phyloP scores from a whole-genome alignment of 257 asterid species.

The Nicotiana otophora region DNA sequence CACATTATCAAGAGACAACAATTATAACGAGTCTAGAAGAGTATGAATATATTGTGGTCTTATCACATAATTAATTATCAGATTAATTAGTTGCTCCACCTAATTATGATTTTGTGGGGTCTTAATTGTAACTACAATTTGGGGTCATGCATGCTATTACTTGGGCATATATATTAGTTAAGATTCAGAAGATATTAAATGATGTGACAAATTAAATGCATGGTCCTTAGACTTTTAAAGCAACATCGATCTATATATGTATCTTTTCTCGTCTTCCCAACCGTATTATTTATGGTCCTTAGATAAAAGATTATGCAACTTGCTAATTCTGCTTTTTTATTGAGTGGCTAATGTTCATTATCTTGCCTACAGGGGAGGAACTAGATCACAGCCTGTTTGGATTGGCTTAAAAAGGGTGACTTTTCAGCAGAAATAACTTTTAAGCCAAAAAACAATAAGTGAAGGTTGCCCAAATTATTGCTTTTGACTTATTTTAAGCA shows the following conservation, averaged over 20 bases:
- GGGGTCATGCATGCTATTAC: neutral
- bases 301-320: neutral
- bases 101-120: conserved; percentile 6
- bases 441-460: no score
- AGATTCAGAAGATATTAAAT: neutral
- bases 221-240: neutral
- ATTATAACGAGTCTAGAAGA: neutral
- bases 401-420: no score
- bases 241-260: neutral
- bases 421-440: no score
- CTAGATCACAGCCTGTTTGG: no score
- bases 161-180: neutral
- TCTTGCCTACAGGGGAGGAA: neutral
- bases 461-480: no score
- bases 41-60: neutral
- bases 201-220: conserved; percentile 3
- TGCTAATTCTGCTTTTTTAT: neutral
- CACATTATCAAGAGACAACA: neutral
- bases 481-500: no score
- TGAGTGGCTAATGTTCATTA: neutral
- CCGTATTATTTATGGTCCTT: neutral
- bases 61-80: neutral
- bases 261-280: neutral
- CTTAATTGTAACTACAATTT: neutral
- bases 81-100: neutral